Percentiles rank a stretch among this genome's conserved stretches.
Conservation (phyloP, 1,284 basidiomycete species). For the Xerocomus minutiporus region DNA sequence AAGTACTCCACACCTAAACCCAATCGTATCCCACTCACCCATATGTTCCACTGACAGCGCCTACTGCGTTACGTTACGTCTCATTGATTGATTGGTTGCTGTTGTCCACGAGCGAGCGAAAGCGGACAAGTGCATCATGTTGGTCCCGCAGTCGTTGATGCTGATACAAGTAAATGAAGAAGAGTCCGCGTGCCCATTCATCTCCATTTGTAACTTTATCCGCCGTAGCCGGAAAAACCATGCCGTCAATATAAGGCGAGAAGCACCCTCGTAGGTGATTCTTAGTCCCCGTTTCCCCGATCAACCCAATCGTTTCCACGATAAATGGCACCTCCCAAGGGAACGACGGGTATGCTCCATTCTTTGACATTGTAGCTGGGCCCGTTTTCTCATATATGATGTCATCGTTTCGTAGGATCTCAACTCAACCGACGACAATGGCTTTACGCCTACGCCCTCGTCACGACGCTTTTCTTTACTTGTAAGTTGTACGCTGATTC, state of each 20-base stretch:
- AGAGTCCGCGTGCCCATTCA: not conserved
- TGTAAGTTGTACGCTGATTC: constrained; percentile 43
- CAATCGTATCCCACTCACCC: not conserved
- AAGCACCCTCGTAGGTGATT: constrained; percentile 1
- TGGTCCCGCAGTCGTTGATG: not conserved
- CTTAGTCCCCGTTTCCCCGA: constrained; percentile 5
- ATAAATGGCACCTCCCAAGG: constrained; percentile 30
- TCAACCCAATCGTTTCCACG: not conserved
- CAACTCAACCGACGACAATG: constrained; percentile 46
- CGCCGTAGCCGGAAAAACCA: not conserved
- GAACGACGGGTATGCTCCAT: constrained; percentile 36
- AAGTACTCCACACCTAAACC: not conserved
- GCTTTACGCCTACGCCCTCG: constrained; percentile 62
- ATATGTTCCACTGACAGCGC: constrained; percentile 6
- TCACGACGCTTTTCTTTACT: constrained; percentile 79
- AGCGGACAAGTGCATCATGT: not conserved
- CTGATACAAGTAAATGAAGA: not conserved
- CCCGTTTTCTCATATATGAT: not conserved
- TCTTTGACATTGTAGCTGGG: not conserved
- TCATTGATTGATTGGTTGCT: not conserved
- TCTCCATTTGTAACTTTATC: constrained; percentile 4
- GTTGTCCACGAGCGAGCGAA: not conserved
- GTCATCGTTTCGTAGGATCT: constrained; percentile 33
- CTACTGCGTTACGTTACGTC: not conserved
- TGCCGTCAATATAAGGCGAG: constrained; percentile 19